Base-by-base conservation (phyloP, 78 protist species). In the Capsaspora owczarzaki region DNA sequence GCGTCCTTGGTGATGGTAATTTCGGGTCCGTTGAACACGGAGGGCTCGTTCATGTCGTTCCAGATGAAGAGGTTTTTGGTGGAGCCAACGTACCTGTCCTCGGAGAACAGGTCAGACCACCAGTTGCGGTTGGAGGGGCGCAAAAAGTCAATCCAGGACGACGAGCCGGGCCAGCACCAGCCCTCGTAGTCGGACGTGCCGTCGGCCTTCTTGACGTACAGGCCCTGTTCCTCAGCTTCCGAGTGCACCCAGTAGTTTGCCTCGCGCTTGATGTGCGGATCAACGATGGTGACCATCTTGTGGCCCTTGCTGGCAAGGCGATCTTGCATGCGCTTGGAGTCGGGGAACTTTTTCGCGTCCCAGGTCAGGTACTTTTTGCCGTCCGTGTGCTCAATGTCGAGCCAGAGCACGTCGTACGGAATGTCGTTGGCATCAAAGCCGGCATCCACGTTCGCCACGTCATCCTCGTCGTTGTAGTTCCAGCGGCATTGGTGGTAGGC, bases 401-500 rank as follows among this genome's bases (percentile, higher is more conserved):
- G 95, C 99, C 99, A 98, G 78, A 98, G 44, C 37, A 93, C 93
- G 75, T 98, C 99, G 61, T 85, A 89, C 22, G 99, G 99, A 47
- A 97, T 89, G 81, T 89, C 84, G 76, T 92, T 75, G 40, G 81
- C 72, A 78, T 95, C 95, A 31, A 97, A 93, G 51, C 79, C 79
- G 44, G 44, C 78, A 82, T 92, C 91, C 47, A 97, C 94, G 40
- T 25, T 42, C 40, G 44, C 27, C 25, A 82, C 80, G 69, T 93
- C 95, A 47, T 25, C 87, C 68, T 90, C 78, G 66, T 87, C 82
- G 49, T 89, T 84, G 87, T 97, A 98, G 85, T 98, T 97, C 99
- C 99, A 98, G 38, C 98, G 88, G 79, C 97, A 97, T 90, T 98
- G 99, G 87, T 98, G 99, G 82, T 96, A 96, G 19, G 95, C 99